Evolutionary conservation across 768 basidiomycete species (phyloP), one percentile per base, ranked within the genome.

Genomic region (Naganishia vaughanmartiniae): DNA sequence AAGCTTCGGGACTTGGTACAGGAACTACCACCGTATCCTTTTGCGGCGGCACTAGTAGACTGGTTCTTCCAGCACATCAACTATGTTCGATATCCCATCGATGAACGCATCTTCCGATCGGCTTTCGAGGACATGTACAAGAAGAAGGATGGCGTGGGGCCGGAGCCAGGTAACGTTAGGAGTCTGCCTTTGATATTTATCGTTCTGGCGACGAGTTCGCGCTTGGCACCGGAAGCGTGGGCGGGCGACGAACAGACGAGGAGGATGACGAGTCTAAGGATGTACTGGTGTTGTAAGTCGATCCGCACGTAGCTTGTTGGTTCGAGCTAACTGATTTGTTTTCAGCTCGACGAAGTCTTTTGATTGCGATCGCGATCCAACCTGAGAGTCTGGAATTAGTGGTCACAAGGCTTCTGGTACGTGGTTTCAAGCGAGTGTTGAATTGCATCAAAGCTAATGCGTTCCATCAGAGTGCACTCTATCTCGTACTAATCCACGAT

Each of bases 231-330:
- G 4, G 92, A 93, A 75, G 84, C 86, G 69, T 87, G 95, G 74
- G 90, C 85, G 36, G 92, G 92, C 0, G 90, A 93, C 80, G 87
- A 89, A 69, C 86, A 88, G 55, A 87, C 84, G 54, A 84, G 90
- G 66, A 85, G 90, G 76, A 83, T 92, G 31, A 92, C 90, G 10
- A 93, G 92, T 45, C 83, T 92, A 63, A 87, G 92, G 72, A 95
- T 92, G 83, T 95, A 96, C 78, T 97, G 93, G 93, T 91, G 90
- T 67, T 94, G 92, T 94, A 78, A 82, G 92, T 85, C 53, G 15
- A n/a, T 31, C 4, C 53, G 63, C 46, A 30, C 54, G 54, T 26
- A 17, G 30, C 17, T 42, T 26, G 39, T 28, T 26, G 45, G 17
- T 39, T 30, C 24, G 28, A 46, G 42, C 53, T 68, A 12, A 51